Evolutionary conservation across 495 filamentous ascomycete genomes (phyloP).

Genomic region (Amphirosellinia nigrospora): DNA sequence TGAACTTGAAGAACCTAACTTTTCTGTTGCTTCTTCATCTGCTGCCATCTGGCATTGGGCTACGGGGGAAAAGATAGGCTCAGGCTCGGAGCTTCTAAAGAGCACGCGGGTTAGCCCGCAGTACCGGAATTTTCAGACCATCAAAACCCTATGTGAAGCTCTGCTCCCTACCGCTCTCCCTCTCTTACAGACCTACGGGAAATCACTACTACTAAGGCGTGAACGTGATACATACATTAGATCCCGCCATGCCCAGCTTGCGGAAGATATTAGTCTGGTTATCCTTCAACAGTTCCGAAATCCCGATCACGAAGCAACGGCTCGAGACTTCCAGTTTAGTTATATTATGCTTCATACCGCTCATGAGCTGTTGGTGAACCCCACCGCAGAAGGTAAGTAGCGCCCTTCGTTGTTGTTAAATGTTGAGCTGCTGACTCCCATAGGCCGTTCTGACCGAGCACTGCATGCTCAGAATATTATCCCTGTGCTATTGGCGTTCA

Average conservation of each 20-base stretch:
- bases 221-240: conserved; percentile 65
- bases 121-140: conserved; percentile 78
- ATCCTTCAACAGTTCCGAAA: conserved; percentile 68
- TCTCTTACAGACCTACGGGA: conserved; percentile 81
- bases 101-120: conserved; percentile 48
- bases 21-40: conserved; percentile 33
- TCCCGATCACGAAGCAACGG: conserved; percentile 34
- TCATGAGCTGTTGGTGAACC: conserved; percentile 67
- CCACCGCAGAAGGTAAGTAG: conserved; percentile 67
- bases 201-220: conserved; percentile 75
- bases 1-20: conserved; percentile 32
- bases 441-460: conserved; percentile 36
- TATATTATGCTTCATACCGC: conserved; percentile 79
- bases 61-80: conserved; percentile 16
- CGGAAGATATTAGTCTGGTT: conserved; percentile 76
- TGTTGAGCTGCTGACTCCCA: conserved; percentile 14
- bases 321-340: conserved; percentile 72
- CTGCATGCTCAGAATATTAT: conserved; percentile 66
- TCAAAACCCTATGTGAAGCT: conserved; percentile 77
- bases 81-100: conserved; percentile 36
- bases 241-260: conserved; percentile 74
- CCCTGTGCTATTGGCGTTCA: conserved; percentile 84
- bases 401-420: conserved; percentile 7
- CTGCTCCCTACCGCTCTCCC: conserved; percentile 72
- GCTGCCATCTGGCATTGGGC: conserved; percentile 33